phyloP scores from a whole-genome alignment of 75 land plant species.

The Selaginella moellendorffii region DNA sequence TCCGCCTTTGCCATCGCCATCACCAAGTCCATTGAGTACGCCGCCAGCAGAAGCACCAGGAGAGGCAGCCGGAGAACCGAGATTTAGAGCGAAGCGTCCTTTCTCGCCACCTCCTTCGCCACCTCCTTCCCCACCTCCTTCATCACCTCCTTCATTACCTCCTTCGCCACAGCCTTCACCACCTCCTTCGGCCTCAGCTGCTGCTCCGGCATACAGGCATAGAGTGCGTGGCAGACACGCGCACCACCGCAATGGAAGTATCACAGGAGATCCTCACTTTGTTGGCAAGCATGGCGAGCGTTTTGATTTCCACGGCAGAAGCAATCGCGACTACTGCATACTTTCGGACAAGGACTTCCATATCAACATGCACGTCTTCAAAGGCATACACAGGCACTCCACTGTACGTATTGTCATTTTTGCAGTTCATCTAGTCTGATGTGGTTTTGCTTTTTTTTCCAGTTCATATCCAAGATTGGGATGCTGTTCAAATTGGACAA shows the following conservation, averaged over 20 bases:
- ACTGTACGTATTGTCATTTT: conserved; percentile 11
- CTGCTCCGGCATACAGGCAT: neutral
- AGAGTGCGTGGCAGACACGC: too few species aligned
- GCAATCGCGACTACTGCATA: conserved; percentile 21
- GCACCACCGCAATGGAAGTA: neutral
- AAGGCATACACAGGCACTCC: conserved; percentile 13
- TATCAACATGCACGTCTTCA: conserved; percentile 32
- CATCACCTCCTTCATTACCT: neutral
- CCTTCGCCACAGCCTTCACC: conserved; percentile 1
- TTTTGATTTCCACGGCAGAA: conserved; percentile 27
- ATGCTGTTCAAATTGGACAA: conserved; percentile 15
- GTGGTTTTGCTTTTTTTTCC: conserved; percentile 1
- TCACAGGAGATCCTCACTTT: conserved; percentile 28
- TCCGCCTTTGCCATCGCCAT: neutral
- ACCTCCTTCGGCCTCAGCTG: neutral
- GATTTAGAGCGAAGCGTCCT: conserved; percentile 5
- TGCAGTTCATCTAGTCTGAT: neutral
- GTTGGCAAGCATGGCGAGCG: conserved; percentile 33
- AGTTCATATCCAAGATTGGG: conserved; percentile 30
- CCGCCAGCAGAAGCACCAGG: neutral
- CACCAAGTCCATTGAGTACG: neutral
- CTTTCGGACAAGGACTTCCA: conserved; percentile 23
- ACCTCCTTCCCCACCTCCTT: neutral
- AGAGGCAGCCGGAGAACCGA: conserved; percentile 8
- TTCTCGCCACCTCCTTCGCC: conserved; percentile 3